These are phyloP conservation scores for Prunella vulgaris DNA, from an alignment of 257 asterid species.

Conservation along the genomic window DNA sequence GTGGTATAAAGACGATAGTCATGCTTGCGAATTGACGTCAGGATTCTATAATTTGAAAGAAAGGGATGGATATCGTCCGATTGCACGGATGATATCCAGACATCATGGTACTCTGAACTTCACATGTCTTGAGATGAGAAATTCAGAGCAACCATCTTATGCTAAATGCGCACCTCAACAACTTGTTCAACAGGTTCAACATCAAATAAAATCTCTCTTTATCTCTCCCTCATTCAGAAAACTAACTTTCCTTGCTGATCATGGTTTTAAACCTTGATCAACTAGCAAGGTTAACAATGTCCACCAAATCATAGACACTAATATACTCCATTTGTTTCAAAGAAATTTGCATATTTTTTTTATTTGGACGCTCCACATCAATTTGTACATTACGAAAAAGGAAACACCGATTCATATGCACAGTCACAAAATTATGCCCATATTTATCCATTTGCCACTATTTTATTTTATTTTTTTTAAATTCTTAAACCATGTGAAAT, in stretches of 20 bases:
- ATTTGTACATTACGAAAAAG: too few relatives aligned
- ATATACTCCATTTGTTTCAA: too few relatives aligned
- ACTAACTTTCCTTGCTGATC: not conserved
- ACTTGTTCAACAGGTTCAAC: constrained; percentile 64
- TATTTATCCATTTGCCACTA: too few relatives aligned
- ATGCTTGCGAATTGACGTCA: constrained; percentile 76
- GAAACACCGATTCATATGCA: too few relatives aligned
- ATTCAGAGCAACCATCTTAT: constrained; percentile 47
- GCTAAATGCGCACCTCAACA: constrained; percentile 70
- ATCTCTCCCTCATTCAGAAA: not conserved
- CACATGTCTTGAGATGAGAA: constrained; percentile 81
- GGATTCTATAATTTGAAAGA: constrained; percentile 59
- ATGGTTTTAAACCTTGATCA: not conserved
- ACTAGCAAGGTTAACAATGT: too few relatives aligned
- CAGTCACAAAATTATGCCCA: too few relatives aligned
- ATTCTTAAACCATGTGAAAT: too few relatives aligned
- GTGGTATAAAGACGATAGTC: constrained; percentile 79
- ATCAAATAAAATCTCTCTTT: not conserved
- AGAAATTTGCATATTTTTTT: too few relatives aligned
- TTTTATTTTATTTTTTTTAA: too few relatives aligned
- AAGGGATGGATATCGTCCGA: constrained; percentile 72
- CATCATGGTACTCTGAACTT: constrained; percentile 63
- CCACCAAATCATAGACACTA: too few relatives aligned
- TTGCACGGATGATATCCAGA: constrained; percentile 62
- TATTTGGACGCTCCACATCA: too few relatives aligned